Conservation (phyloP, 495 filamentous ascomycete species). For the Penicillium silybi region DNA sequence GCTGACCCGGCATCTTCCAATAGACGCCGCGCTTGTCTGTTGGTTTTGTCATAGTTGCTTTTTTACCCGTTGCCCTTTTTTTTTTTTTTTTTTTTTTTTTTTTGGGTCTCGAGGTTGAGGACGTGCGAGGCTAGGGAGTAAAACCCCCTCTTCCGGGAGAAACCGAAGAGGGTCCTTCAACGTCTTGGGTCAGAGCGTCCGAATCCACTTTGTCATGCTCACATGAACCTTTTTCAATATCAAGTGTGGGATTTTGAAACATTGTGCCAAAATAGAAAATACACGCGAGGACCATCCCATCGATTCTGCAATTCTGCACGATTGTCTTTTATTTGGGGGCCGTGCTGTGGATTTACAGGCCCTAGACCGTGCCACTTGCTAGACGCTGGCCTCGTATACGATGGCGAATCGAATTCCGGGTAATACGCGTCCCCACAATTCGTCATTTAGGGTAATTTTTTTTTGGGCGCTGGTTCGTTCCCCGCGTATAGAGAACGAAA, state of each 20-base stretch:
- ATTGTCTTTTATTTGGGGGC: slow-evolving; percentile 1
- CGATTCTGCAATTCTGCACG: slow-evolving; percentile 15
- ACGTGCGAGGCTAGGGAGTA: neutral
- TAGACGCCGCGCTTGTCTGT: slow-evolving; percentile 29
- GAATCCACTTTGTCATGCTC: neutral
- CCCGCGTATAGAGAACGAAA: neutral
- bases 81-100: neutral
- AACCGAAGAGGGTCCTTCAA: neutral
- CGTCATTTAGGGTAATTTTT: slow-evolving; percentile 9
- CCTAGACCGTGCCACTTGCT: neutral
- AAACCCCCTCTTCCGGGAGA: neutral
- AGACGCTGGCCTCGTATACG: neutral
- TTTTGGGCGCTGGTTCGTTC: neutral
- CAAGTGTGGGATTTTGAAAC: slow-evolving; percentile 1
- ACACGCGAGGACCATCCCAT: slow-evolving; percentile 4
- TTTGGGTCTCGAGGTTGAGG: neutral
- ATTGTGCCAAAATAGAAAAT: slow-evolving; percentile 16
- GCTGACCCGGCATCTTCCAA: slow-evolving; percentile 26
- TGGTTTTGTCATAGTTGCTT: slow-evolving; percentile 18
- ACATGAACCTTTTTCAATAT: slow-evolving; percentile 5
- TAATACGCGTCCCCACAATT: slow-evolving; percentile 12
- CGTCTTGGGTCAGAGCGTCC: neutral
- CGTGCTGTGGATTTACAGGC: neutral
- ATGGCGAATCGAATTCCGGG: neutral
- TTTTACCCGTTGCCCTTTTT: neutral